phyloP scores from a whole-genome alignment of 2,329 filamentous ascomycete species.

The Thelonectria blattea region DNA sequence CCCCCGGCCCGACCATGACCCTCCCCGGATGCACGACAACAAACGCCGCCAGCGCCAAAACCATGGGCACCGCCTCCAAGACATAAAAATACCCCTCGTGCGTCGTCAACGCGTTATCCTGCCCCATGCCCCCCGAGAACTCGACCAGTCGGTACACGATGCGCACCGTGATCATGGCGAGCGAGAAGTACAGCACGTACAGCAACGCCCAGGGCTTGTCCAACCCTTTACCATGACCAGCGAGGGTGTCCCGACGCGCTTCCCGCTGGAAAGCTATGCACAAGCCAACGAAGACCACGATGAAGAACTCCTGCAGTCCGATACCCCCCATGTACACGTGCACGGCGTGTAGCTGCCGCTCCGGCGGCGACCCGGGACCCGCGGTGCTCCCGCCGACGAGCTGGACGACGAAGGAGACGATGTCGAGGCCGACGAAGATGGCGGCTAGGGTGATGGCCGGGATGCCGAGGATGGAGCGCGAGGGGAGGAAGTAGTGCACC shows the following conservation, averaged over 20 bases:
- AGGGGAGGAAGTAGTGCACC: constrained; percentile 51
- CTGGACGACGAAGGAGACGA: constrained; percentile 45
- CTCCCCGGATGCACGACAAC: constrained; percentile 51
- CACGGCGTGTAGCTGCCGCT: constrained; percentile 41
- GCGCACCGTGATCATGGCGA: constrained; percentile 49
- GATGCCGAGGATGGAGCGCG: constrained; percentile 45
- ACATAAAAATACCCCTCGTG: constrained; percentile 55
- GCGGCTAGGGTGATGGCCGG: constrained; percentile 45
- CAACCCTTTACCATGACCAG: neutral
- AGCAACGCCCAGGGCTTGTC: constrained; percentile 24
- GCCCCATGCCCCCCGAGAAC: constrained; percentile 50
- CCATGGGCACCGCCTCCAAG: constrained; percentile 53
- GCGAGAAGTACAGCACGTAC: constrained; percentile 43
- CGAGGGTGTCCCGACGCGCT: constrained; percentile 10
- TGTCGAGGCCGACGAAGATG: constrained; percentile 50
- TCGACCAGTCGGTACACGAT: constrained; percentile 63
- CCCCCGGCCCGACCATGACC: constrained; percentile 23
- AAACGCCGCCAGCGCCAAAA: constrained; percentile 48
- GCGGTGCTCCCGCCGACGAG: constrained; percentile 43
- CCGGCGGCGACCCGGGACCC: constrained; percentile 32
- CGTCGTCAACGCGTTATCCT: constrained; percentile 27
- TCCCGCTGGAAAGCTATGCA: constrained; percentile 28
- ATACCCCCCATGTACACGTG: constrained; percentile 61
- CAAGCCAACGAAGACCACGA: constrained; percentile 53
- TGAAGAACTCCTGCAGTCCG: constrained; percentile 57